Percentiles rank a stretch among this genome's conserved stretches.
These are phyloP conservation scores for Trapa incisa DNA, from an alignment of 345 rosid species.

Conservation along the genomic window DNA sequence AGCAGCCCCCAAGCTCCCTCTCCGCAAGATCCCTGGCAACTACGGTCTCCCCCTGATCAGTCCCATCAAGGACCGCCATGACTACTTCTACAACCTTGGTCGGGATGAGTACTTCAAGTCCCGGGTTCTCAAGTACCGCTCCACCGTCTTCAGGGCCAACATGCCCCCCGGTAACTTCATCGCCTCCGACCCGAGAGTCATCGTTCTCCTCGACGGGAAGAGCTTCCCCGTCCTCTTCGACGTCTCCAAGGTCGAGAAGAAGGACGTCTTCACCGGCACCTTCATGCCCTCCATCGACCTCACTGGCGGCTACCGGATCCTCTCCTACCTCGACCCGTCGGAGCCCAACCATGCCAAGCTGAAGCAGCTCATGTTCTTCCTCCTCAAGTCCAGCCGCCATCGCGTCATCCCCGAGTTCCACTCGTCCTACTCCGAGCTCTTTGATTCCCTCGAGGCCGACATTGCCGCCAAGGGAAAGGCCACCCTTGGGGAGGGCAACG, in stretches of 20 bases:
- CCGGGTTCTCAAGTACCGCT: constrained; percentile 41
- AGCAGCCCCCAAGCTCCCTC: constrained; percentile 25
- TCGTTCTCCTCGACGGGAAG: constrained; percentile 78
- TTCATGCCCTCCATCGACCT: constrained; percentile 75
- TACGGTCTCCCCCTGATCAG: constrained; percentile 66
- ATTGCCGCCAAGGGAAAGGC: constrained; percentile 53
- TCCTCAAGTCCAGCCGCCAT: constrained; percentile 43
- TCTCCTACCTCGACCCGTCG: constrained; percentile 77
- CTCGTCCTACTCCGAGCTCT: constrained; percentile 32
- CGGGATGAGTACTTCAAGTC: constrained; percentile 65
- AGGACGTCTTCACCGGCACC: constrained; percentile 76
- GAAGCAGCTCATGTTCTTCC: constrained; percentile 52
- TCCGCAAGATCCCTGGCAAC: constrained; percentile 56
- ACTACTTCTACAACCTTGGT: constrained; percentile 64
- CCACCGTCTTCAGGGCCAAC: constrained; percentile 63
- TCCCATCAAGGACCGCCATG: constrained; percentile 60
- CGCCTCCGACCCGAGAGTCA: constrained; percentile 44
- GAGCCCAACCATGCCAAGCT: constrained; percentile 67
- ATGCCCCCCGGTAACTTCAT: constrained; percentile 83
- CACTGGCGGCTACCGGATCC: constrained; percentile 74
- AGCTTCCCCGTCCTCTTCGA: constrained; percentile 81
- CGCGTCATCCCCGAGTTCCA: constrained; percentile 66
- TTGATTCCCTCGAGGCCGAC: constrained; percentile 43
- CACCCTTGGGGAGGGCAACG: constrained; percentile 29
- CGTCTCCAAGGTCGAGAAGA: constrained; percentile 65